Evolutionary conservation across 805 yeast species (phyloP), one percentile per base, ranked within the genome.

Genomic region (Candida sakaeoensis): DNA sequence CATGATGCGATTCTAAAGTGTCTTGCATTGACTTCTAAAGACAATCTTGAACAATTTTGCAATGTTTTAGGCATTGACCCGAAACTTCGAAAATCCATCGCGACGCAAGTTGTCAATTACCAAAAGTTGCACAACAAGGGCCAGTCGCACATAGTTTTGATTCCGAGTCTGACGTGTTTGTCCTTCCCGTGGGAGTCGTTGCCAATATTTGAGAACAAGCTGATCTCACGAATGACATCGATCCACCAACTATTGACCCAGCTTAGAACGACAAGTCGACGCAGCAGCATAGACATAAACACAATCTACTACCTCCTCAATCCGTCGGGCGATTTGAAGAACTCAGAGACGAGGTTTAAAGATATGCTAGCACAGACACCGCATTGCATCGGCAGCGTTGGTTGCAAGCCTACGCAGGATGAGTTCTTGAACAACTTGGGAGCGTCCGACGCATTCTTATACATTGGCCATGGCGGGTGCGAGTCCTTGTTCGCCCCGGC

Each of bases 391-490:
- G 83, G 95, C 0, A 32, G 74, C 0, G 55, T 70, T 7, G 84
- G 86, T 0, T 43, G 46, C 4, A 65, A 63, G 33, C 96, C 96
- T 0, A 43, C 46, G 8, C 93, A 85, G 40, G 61, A 58, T 0
- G 69, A 74, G 14, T 65, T 89, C 25, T 45, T 70, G 1, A 37
- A 59, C 0, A 68, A 70, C 13, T 53, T 90, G 7, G 43, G 50
- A 2, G 35, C 52, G 2, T 47, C 48, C 12, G 69, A 75, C 27
- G 47, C 85, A 7, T 84, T 83, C 49, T 65, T 91, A 0, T 93
- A 86, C 56, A 70, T 90, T 40, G 99, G 99, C 0, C 99, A 93
- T 61, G 97, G 98, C 0, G 93, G 96, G 4, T 96, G 98, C n/a
- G 91, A 87, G 46, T 89, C 85, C 45, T 88, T 80, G 53, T 64